phyloP scores from a whole-genome alignment of 306 rosid genomes.

The Inga oerstediana region DNA sequence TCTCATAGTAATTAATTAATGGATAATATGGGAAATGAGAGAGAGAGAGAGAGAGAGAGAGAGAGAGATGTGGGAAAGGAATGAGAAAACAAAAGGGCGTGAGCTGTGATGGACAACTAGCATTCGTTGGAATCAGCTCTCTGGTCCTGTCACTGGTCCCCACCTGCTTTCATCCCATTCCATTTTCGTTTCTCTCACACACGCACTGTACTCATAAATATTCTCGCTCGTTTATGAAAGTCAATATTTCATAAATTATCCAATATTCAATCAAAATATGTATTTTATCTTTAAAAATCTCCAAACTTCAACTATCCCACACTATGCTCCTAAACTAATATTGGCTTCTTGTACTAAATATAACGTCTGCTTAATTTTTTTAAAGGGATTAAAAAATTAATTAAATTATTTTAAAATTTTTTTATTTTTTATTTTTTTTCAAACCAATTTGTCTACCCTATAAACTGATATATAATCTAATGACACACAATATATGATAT shows the following conservation, averaged over 20 bases:
- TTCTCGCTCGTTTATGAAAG: not conserved
- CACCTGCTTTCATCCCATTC: not conserved
- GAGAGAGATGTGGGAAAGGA: not conserved
- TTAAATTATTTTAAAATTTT: too few relatives aligned
- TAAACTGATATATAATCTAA: too few relatives aligned
- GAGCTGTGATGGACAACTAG: conserved; percentile 3
- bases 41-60: too few relatives aligned
- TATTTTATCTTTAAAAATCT: too few relatives aligned
- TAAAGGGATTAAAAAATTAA: too few relatives aligned
- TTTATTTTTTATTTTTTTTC: too few relatives aligned
- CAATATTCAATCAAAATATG: too few relatives aligned
- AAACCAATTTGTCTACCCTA: too few relatives aligned
- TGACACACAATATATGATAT: too few relatives aligned
- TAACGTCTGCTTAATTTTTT: too few relatives aligned
- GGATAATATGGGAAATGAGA: not conserved
- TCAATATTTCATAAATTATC: not conserved
- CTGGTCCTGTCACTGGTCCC: conserved; percentile 10
- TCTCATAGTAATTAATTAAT: too few relatives aligned
- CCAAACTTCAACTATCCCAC: not conserved
- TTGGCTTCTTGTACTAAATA: too few relatives aligned
- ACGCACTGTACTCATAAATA: not conserved
- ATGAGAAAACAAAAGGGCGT: not conserved
- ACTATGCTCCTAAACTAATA: not conserved
- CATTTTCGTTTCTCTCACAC: not conserved
- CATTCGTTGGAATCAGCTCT: conserved; percentile 6